These are phyloP conservation scores for Bipolaris sorokiniana DNA, from an alignment of 2,329 filamentous ascomycete genomes.

Conservation along the genomic window DNA sequence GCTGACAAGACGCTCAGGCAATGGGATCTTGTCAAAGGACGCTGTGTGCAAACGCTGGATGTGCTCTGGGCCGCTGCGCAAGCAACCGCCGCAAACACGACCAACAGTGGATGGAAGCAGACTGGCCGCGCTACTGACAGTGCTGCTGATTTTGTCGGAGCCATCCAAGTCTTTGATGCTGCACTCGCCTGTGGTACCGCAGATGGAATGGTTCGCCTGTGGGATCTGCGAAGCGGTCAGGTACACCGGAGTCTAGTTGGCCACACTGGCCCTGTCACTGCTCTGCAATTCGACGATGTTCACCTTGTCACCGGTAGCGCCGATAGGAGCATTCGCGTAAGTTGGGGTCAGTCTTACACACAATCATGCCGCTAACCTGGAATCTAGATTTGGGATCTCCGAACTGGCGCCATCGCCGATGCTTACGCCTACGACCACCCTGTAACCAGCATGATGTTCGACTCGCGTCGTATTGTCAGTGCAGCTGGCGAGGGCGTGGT, in stretches of 20 bases:
- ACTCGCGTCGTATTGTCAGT: conserved; percentile 83
- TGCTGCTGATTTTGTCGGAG: conserved; percentile 89
- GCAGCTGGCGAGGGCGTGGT: conserved; percentile 92
- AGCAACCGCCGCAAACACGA: conserved; percentile 67
- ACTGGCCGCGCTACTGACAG: conserved; percentile 68
- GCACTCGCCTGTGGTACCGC: conserved; percentile 95
- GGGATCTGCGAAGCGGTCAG: conserved; percentile 95
- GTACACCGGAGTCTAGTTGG: conserved; percentile 96
- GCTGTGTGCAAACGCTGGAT: conserved; percentile 95
- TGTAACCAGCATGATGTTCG: conserved; percentile 97
- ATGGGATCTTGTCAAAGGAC: conserved; percentile 97
- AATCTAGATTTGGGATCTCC: conserved; percentile 94
- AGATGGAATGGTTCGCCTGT: conserved; percentile 94
- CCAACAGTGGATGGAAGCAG: conserved; percentile 73
- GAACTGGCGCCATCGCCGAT: conserved; percentile 92
- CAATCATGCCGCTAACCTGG: neutral
- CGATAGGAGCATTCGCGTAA: conserved; percentile 91
- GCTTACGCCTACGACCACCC: conserved; percentile 94
- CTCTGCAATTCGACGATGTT: conserved; percentile 93
- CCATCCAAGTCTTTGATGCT: conserved; percentile 93
- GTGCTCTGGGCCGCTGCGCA: conserved; percentile 98
- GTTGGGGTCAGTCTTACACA: conserved; percentile 46
- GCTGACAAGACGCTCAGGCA: conserved; percentile 96
- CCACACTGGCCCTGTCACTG: conserved; percentile 92
- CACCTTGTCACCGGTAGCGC: conserved; percentile 92